Percentiles rank a stretch among this genome's conserved stretches.
These are phyloP conservation scores for Pleurotus eryngii DNA, from an alignment of 768 basidiomycete genomes.

Conservation along the genomic window DNA sequence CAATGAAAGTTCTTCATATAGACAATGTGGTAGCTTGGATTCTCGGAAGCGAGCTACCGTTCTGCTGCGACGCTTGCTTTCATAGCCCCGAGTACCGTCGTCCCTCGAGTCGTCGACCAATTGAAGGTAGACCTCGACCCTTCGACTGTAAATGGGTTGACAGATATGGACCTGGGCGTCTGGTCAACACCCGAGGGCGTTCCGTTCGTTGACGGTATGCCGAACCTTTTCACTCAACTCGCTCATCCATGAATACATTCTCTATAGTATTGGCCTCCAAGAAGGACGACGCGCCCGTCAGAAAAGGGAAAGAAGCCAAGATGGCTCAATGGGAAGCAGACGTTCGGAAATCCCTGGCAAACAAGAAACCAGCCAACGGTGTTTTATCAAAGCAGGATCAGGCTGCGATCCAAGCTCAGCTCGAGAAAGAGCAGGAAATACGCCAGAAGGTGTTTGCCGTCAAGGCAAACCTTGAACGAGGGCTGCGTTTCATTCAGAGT, in stretches of 20 bases:
- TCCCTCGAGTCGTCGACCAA: conserved; percentile 71
- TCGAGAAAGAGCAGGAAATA: conserved; percentile 72
- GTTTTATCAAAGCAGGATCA: conserved; percentile 82
- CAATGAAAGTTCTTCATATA: no score
- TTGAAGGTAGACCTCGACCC: conserved; percentile 65
- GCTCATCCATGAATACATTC: neutral
- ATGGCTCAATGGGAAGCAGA: conserved; percentile 96
- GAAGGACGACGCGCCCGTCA: conserved; percentile 46
- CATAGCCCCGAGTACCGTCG: conserved; percentile 63
- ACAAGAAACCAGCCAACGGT: conserved; percentile 62
- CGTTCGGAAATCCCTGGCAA: conserved; percentile 78
- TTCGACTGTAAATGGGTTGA: conserved; percentile 54
- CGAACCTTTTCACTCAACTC: neutral
- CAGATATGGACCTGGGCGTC: conserved; percentile 72
- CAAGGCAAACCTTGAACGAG: conserved; percentile 57
- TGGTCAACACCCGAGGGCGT: conserved; percentile 87
- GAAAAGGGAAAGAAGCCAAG: conserved; percentile 85
- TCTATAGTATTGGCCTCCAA: conserved; percentile 58
- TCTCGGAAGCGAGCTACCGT: conserved; percentile 66
- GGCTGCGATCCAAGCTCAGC: conserved; percentile 77
- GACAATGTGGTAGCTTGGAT: conserved; percentile 33
- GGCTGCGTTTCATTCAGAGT: conserved; percentile 65
- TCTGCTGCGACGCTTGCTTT: conserved; percentile 78
- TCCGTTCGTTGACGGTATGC: conserved; percentile 73
- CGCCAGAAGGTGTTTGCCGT: conserved; percentile 56